Percentiles rank a stretch among this genome's conserved stretches.
phyloP scores from a whole-genome alignment of 768 basidiomycete genomes.

The Boletus eberwhitei region DNA sequence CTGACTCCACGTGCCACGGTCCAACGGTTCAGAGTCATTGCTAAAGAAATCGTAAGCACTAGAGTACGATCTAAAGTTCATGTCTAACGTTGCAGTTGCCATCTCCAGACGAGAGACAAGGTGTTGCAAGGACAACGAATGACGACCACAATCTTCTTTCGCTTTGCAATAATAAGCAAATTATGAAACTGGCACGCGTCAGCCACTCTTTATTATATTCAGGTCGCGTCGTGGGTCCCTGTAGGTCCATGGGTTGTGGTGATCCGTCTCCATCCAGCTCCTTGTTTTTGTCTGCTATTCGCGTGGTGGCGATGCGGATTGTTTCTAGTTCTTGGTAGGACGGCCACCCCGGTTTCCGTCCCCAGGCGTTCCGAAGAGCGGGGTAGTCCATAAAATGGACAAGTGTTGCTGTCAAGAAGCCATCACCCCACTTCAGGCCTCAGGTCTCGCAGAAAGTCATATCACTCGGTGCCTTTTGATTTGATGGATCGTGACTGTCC shows the following conservation, averaged over 20 bases:
- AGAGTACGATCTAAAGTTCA: background rate
- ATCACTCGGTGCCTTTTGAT: background rate
- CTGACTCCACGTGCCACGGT: background rate
- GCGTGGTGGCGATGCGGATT: slow-evolving; percentile 13
- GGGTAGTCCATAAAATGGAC: slow-evolving; percentile 17
- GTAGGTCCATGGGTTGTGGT: slow-evolving; percentile 15
- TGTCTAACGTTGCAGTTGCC: background rate
- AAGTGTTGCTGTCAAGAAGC: background rate
- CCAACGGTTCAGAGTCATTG: background rate
- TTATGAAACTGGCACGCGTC: background rate
- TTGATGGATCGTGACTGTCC: slow-evolving; percentile 14
- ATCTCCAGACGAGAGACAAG: slow-evolving; percentile 10
- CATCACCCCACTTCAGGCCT: background rate
- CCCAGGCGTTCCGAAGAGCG: background rate
- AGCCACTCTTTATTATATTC: slow-evolving; percentile 14
- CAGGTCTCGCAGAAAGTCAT: background rate
- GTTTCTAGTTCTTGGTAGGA: background rate
- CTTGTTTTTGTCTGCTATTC: slow-evolving; percentile 16
- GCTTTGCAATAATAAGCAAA: background rate
- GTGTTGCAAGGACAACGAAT: slow-evolving; percentile 6
- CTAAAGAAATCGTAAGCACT: background rate
- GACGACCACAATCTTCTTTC: background rate
- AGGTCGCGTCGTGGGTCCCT: slow-evolving; percentile 20
- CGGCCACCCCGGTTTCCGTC: background rate
- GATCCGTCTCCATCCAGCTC: background rate